Conservation (phyloP, 2,329 filamentous ascomycete species). For the Fusarium keratoplasticum region DNA sequence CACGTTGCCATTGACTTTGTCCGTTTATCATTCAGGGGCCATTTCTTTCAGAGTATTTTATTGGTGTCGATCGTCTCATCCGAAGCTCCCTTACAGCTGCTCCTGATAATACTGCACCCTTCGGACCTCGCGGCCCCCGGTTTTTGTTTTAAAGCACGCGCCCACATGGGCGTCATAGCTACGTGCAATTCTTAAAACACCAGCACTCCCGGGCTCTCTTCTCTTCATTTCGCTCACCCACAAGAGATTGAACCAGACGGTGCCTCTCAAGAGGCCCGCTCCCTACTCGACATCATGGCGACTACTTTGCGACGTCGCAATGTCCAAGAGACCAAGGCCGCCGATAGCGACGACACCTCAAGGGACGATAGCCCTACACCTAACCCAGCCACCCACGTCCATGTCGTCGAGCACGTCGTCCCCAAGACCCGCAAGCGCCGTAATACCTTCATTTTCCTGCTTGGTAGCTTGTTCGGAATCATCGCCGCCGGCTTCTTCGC, state of each 20-base stretch:
- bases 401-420: constrained; percentile 56
- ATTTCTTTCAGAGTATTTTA: not conserved
- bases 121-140: constrained; percentile 30
- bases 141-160: constrained; percentile 38
- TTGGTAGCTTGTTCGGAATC: constrained; percentile 92
- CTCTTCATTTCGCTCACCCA: constrained; percentile 2
- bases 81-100: constrained; percentile 12
- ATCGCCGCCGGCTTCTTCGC: constrained; percentile 92
- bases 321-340: constrained; percentile 35
- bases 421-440: constrained; percentile 75
- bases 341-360: constrained; percentile 37
- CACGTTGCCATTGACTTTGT: not conserved
- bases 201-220: constrained; percentile 7
- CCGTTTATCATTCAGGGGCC: not conserved
- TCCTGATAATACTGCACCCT: not conserved
- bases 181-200: constrained; percentile 15
- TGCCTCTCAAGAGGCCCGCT: constrained; percentile 35
- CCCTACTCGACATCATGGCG: constrained; percentile 42
- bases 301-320: constrained; percentile 51
- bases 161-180: constrained; percentile 42
- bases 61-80: not conserved
- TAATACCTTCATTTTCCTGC: constrained; percentile 83
- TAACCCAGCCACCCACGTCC: constrained; percentile 50
- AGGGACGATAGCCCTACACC: constrained; percentile 44
- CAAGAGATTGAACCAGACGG: constrained; percentile 21